A percentile compares a stretch with the other conserved stretches of the same genome.
These are phyloP conservation scores for Trichoderma atrobrunneum DNA, from an alignment of 2,329 filamentous ascomycete genomes.

Conservation along the genomic window DNA sequence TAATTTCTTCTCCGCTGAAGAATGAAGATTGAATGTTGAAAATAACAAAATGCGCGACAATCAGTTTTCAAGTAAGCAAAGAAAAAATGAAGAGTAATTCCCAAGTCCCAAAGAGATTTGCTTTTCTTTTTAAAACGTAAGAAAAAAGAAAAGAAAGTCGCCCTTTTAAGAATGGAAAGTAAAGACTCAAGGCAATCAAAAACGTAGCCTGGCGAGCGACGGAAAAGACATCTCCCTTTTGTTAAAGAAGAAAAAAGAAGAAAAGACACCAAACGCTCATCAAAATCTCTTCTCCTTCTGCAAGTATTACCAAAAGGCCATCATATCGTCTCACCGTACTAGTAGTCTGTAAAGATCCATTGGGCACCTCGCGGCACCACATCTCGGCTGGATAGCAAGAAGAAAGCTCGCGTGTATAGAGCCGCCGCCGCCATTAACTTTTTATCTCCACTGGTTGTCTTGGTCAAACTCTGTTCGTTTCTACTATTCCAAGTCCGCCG, in stretches of 20 bases:
- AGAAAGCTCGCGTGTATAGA: background rate
- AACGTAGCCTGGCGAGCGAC: background rate
- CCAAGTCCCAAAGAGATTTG: conserved; percentile 1
- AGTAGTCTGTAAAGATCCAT: background rate
- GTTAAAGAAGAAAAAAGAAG: background rate
- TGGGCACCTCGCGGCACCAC: background rate
- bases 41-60: background rate
- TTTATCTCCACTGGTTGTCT: conserved; percentile 21
- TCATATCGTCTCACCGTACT: background rate
- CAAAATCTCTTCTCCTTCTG: background rate
- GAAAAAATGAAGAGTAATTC: background rate
- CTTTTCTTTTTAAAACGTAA: background rate
- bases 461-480: conserved; percentile 21
- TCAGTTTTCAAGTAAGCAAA: background rate
- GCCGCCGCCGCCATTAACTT: background rate
- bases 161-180: conserved; percentile 2
- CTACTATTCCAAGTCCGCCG: conserved; percentile 74
- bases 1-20: background rate
- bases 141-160: background rate
- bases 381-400: background rate
- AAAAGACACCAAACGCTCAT: background rate
- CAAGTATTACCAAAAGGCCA: background rate
- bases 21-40: background rate
- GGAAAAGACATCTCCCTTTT: background rate
- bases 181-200: background rate